Conservation (phyloP, 2,329 filamentous ascomycete species). For the Endoconidiophora polonica region DNA sequence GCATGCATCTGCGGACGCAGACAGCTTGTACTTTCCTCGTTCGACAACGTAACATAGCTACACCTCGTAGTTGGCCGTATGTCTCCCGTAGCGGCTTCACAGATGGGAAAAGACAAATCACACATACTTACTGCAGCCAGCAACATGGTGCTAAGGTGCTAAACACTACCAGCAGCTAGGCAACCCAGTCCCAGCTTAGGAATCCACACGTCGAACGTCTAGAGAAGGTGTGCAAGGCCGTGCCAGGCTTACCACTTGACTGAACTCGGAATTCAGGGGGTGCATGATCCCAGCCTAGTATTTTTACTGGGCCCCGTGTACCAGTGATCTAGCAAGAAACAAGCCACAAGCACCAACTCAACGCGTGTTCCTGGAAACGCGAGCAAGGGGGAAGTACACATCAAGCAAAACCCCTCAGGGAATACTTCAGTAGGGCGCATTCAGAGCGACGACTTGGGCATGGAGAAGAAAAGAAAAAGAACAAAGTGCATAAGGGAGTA, state of each 20-base stretch:
- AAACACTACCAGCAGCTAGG: too few species aligned
- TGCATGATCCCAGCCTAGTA: constrained; percentile 3
- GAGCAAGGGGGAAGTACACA: neutral
- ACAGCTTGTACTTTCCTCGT: too few species aligned
- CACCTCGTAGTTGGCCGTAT: too few species aligned
- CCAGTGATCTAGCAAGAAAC: constrained; percentile 7
- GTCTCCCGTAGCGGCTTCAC: neutral
- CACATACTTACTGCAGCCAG: too few species aligned
- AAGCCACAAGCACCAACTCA: neutral
- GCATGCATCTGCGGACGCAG: too few species aligned
- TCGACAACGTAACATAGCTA: too few species aligned
- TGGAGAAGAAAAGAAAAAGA: constrained; percentile 2
- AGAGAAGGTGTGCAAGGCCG: constrained; percentile 6
- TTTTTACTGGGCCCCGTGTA: constrained; percentile 1
- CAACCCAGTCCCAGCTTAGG: too few species aligned
- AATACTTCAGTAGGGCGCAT: too few species aligned
- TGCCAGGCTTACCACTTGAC: constrained; percentile 11
- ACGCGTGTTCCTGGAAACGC: constrained; percentile 5
- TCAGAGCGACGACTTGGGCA: too few species aligned
- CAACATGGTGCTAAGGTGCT: too few species aligned
- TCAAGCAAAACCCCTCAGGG: too few species aligned
- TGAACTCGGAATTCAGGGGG: constrained; percentile 6
- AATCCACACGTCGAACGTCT: constrained; percentile 1
- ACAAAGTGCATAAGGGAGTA: neutral
- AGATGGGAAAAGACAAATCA: neutral